Conservation (phyloP, 129 eudicot species). For the Chrysanthemum lavandulifolium region DNA sequence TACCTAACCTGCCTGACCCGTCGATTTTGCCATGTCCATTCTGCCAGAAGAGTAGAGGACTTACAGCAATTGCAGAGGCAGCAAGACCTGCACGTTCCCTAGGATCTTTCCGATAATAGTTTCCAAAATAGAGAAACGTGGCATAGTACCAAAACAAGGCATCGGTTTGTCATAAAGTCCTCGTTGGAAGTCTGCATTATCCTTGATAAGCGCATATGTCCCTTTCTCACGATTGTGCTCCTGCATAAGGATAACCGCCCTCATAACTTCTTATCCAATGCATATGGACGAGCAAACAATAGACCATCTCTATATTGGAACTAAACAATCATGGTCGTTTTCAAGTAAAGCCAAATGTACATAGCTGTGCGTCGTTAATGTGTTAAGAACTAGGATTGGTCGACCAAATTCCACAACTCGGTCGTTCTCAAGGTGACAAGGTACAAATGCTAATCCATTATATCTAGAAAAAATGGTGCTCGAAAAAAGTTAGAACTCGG, state of each 20-base stretch:
- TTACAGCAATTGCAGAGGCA: constrained; percentile 92
- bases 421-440: no score
- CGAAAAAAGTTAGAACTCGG: no score
- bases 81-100: constrained; percentile 98
- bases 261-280: no score
- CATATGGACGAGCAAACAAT: no score
- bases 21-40: not conserved
- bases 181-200: constrained; percentile 63
- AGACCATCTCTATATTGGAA: no score
- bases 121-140: constrained; percentile 75
- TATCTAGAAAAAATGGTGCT: no score
- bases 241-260: constrained; percentile 18
- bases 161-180: constrained; percentile 86
- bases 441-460: no score
- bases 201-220: constrained; percentile 64
- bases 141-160: constrained; percentile 98
- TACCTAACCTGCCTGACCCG: not conserved
- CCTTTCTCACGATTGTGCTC: constrained; percentile 53
- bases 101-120: constrained; percentile 90
- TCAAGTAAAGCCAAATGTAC: no score
- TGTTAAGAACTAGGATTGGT: no score
- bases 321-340: no score
- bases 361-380: no score
- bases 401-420: constrained; percentile 50
- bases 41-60: constrained; percentile 11